Percentiles rank a stretch among this genome's conserved stretches.
Conservation (phyloP, 495 filamentous ascomycete species). For the Penicillium canescens region DNA sequence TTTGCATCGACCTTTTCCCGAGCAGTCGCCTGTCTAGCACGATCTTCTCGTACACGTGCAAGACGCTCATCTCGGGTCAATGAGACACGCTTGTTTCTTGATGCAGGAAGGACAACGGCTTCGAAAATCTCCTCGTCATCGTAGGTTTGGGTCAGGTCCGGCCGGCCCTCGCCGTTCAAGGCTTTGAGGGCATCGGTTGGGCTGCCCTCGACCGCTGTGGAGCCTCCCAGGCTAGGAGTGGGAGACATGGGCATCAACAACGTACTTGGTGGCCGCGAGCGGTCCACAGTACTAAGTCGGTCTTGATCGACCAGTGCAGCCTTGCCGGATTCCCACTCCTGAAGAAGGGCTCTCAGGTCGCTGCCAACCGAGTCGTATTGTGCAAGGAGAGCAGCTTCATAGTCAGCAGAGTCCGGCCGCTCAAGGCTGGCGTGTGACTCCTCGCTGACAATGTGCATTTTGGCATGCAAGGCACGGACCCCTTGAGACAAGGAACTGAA, state of each 20-base stretch:
- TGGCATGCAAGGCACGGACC: constrained; percentile 89
- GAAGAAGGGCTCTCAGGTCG: constrained; percentile 78
- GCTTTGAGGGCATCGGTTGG: constrained; percentile 74
- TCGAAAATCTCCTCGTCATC: constrained; percentile 82
- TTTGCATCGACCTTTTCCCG: constrained; percentile 75
- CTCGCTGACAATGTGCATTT: constrained; percentile 89
- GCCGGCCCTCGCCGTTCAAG: constrained; percentile 62
- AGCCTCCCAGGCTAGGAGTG: constrained; percentile 75
- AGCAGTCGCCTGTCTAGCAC: constrained; percentile 63
- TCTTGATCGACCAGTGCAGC: constrained; percentile 71
- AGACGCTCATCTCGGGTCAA: constrained; percentile 88
- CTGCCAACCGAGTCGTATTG: constrained; percentile 94
- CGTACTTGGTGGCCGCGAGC: constrained; percentile 66
- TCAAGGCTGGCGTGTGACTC: constrained; percentile 79
- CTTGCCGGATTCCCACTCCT: constrained; percentile 90
- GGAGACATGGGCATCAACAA: constrained; percentile 76
- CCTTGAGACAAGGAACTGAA: constrained; percentile 86
- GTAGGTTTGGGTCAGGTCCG: constrained; percentile 33
- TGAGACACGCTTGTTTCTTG: constrained; percentile 60
- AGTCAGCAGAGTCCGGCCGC: constrained; percentile 63
- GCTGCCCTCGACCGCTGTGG: constrained; percentile 82
- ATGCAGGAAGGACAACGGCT: constrained; percentile 71
- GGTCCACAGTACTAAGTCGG: constrained; percentile 49
- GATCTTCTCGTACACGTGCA: constrained; percentile 83
- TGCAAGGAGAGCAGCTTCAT: constrained; percentile 72